phyloP scores from a whole-genome alignment of 129 eudicot species.

The Arctium lappa region DNA sequence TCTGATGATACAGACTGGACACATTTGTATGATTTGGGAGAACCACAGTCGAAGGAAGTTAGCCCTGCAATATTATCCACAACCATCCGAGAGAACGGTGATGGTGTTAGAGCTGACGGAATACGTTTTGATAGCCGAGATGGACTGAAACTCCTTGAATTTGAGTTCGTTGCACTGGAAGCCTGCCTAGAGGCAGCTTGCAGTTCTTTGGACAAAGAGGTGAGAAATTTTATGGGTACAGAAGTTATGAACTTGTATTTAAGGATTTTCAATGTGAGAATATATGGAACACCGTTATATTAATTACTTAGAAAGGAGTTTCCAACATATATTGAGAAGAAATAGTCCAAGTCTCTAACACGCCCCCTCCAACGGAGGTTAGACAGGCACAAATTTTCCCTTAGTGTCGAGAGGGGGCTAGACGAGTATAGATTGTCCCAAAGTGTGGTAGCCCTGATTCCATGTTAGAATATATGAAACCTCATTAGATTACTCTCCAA shows the following conservation, averaged over 20 bases:
- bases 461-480: too few relatives aligned
- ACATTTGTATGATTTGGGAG: conserved; percentile 66
- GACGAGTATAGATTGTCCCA: too few relatives aligned
- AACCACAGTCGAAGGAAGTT: conserved; percentile 34
- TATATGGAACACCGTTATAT: too few relatives aligned
- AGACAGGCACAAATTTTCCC: too few relatives aligned
- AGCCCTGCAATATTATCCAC: conserved; percentile 46
- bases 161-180: conserved; percentile 84
- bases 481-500: too few relatives aligned
- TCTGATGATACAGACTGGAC: conserved; percentile 54
- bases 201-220: conserved; percentile 76
- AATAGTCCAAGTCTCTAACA: too few relatives aligned
- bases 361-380: too few relatives aligned
- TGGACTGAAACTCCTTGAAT: conserved; percentile 64
- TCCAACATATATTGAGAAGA: too few relatives aligned
- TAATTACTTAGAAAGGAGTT: too few relatives aligned
- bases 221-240: conserved; percentile 13
- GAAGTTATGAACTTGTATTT: background rate
- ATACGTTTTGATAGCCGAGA: conserved; percentile 60
- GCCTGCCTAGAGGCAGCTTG: conserved; percentile 93
- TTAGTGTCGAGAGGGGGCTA: too few relatives aligned
- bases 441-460: too few relatives aligned
- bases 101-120: conserved; percentile 39
- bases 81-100: conserved; percentile 38
- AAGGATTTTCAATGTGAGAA: background rate